phyloP scores from a whole-genome alignment of 805 yeast species.

The Metschnikowia continentalis region DNA sequence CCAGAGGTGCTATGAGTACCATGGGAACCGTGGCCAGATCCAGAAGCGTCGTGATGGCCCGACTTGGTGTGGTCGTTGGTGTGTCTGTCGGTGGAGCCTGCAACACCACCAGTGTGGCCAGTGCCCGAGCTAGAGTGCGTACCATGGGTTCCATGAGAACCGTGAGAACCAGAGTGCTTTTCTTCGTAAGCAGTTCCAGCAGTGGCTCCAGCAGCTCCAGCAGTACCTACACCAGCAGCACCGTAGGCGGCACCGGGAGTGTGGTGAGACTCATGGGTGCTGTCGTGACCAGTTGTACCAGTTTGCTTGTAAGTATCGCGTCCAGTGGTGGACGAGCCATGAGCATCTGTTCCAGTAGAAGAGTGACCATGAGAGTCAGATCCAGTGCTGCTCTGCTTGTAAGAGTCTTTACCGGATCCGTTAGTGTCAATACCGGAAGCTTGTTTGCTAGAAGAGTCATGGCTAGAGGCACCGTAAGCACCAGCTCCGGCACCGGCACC shows the following conservation, averaged over 20 bases:
- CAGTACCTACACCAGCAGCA: constrained; percentile 14
- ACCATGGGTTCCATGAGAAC: constrained; percentile 1
- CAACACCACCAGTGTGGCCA: constrained; percentile 5
- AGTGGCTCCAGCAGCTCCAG: constrained; percentile 11
- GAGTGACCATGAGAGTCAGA: constrained; percentile 15
- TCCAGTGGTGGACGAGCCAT: constrained; percentile 3
- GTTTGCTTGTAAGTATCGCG: constrained; percentile 5
- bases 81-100: constrained; percentile 1
- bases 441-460: neutral
- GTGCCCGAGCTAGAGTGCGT: constrained; percentile 3
- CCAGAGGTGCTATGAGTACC: neutral
- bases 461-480: neutral
- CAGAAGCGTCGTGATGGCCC: constrained; percentile 9
- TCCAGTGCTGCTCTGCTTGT: constrained; percentile 10
- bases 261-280: constrained; percentile 2
- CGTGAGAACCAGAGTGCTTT: constrained; percentile 3
- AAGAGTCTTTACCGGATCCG: constrained; percentile 17
- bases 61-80: constrained; percentile 3
- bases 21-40: constrained; percentile 14
- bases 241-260: constrained; percentile 10
- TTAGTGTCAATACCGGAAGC: constrained; percentile 10
- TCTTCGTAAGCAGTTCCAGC: constrained; percentile 14
- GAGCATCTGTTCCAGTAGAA: constrained; percentile 8
- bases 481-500: neutral
- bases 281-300: neutral